A percentile compares a stretch with the other conserved stretches of the same genome.
These are phyloP conservation scores for Russula griseocarnosa DNA, from an alignment of 768 basidiomycete species.

Conservation along the genomic window DNA sequence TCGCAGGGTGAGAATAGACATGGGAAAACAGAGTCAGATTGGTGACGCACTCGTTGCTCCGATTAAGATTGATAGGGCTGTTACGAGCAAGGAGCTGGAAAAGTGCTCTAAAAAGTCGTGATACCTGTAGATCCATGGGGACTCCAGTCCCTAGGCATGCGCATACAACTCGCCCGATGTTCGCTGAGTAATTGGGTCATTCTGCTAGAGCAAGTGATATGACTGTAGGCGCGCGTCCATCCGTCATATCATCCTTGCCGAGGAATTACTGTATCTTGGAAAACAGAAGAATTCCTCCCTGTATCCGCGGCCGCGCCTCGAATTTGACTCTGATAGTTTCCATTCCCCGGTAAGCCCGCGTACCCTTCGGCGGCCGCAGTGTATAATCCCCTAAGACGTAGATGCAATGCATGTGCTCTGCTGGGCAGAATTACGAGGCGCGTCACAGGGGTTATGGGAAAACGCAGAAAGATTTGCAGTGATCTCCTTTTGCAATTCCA, in stretches of 20 bases:
- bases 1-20: not conserved
- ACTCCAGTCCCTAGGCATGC: not conserved
- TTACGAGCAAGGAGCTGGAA: not conserved
- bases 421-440: not conserved
- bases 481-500: not conserved
- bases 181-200: not conserved
- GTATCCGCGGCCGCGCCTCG: slow-evolving; percentile 5
- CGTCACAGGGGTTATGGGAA: not conserved
- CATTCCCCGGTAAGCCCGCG: slow-evolving; percentile 5
- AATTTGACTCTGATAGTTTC: slow-evolving; percentile 9
- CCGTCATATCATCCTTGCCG: not conserved
- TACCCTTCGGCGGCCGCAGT: not conserved
- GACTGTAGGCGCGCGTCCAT: not conserved
- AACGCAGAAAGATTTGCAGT: not conserved
- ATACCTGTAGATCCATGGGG: not conserved
- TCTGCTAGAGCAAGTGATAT: not conserved
- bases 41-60: slow-evolving; percentile 5
- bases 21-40: not conserved
- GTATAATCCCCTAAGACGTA: not conserved
- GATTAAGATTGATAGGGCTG: not conserved
- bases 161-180: not conserved
- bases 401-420: not conserved
- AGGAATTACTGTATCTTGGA: not conserved
- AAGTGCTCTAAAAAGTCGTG: not conserved
- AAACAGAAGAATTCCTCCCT: not conserved